Percentiles rank a stretch among this genome's conserved stretches.
Evolutionary conservation across 345 rosid species (phyloP).

Genomic region (Citrus unshiu): DNA sequence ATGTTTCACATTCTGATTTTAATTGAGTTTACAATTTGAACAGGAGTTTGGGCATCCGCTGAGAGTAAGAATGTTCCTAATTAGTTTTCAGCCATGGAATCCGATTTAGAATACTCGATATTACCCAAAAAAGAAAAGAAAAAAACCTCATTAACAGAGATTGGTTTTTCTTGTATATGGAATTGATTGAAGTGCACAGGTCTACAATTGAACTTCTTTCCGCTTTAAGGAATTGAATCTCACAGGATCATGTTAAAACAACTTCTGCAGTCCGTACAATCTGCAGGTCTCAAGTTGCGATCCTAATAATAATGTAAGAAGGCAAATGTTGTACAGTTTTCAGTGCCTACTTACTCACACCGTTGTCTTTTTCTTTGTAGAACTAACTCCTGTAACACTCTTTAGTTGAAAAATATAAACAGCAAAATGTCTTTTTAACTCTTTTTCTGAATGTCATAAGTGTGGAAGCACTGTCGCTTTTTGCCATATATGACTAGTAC

Average conservation of each 20-base stretch:
- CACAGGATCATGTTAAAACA: constrained; percentile 12
- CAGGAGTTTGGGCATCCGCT: constrained; percentile 65
- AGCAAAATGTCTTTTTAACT: background rate
- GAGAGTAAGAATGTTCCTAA: constrained; percentile 19
- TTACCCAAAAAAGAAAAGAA: background rate
- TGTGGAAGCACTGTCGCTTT: background rate
- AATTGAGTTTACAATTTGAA: background rate
- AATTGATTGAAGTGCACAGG: constrained; percentile 14
- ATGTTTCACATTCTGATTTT: background rate
- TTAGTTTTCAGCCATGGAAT: background rate
- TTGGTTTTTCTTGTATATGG: constrained; percentile 6
- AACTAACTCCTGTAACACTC: background rate
- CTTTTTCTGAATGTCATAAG: background rate
- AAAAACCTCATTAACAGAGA: background rate
- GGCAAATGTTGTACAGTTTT: constrained; percentile 37
- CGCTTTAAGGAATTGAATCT: constrained; percentile 4
- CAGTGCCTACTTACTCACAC: constrained; percentile 9
- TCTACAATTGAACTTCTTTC: constrained; percentile 10
- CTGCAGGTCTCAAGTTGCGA: constrained; percentile 1
- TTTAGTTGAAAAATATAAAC: constrained; percentile 8
- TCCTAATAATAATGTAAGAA: constrained; percentile 11
- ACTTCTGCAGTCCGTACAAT: constrained; percentile 5
- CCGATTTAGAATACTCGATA: constrained; percentile 11
- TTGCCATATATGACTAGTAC: background rate
- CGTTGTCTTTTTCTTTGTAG: constrained; percentile 1